Base-by-base conservation (phyloP, 371 early-diverging fungal genomes). In the Circinella umbellata region DNA sequence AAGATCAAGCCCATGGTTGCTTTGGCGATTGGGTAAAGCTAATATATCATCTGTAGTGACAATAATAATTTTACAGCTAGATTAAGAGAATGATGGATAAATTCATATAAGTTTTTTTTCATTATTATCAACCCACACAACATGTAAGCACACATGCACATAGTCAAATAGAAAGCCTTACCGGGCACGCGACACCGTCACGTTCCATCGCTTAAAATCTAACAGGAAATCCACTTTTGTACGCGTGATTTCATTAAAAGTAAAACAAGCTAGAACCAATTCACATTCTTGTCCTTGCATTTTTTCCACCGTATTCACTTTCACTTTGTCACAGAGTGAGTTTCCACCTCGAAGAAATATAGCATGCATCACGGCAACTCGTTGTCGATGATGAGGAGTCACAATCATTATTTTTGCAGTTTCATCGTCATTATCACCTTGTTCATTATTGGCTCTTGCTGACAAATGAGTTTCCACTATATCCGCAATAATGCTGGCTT, bases 211-310 rank as follows among this genome's bases (percentile, higher is more conserved):
- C 70, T 80, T 81, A 38, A 84, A 79, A 57, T 86, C 84, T 36
- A 85, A 79, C 69, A 89, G 42, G 54, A 84, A 86, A 14, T 74
- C 70, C 63, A 68, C 37, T 66, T 68, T 60, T 68, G 60, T 47
- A 61, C 57, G 18, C 36, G 53, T 55, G 14, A 79, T 71, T 35
- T 79, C 79, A 54, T 73, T 71, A 59, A 81, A 71, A 1, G 77
- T 75, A 72, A 86, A 89, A 61, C 87, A 87, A 27, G 84, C 84
- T 57, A 89, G 73, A n/a, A 89, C 82, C 17, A 87, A 53, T 51
- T 87, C 85, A 11, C 85, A 83, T 69, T 89, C 85, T 70, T 86
- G 86, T 3, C 89, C 89, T 73, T 89, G 89, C 80, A 89, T 82
- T 65, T 86, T 87, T 35, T 89, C 89, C 13, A 78, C 78, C 11